Base-by-base conservation (phyloP, 2,329 filamentous ascomycete species). In the Scolecobasidium constrictum region DNA sequence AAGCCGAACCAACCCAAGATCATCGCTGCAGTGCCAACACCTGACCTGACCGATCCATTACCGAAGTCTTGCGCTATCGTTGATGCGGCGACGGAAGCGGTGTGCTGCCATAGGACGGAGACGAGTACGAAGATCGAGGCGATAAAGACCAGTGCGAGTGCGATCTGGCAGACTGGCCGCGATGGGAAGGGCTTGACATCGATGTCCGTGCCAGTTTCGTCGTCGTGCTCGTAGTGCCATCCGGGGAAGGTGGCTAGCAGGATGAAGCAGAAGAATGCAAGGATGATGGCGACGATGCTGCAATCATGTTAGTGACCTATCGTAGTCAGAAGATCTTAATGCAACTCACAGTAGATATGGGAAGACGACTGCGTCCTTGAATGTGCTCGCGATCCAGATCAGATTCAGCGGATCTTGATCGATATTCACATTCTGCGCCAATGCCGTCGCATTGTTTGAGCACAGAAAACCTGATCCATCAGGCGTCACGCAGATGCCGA, bases 281-380 rank as follows among this genome's bases (percentile, higher is more conserved):
- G 87, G 61, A 98, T 85, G 58, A 96, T 88, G 57, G 92, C 92
- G 57, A 98, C 88, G 69, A 98, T 98, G 50, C 86, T 92, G 52
- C 20, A 48, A 48, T 41, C 40, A 37, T 36, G 48, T 40, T 33
- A 4, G 40, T 3, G 19, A 19, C 21, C 35, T 35, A 22, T 31
- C 12, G 22, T 4, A 12, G 15, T 22, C 12, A 20, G 5, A 20
- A 22, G 34, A 22, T 12, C n/a, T n/a, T n/a, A n/a, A n/a, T n/a
- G 18, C 7, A n/a, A 22, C 84, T 70, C 63, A 92, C 83, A 98
- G 81, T 16, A 98, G 69, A 58, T 96, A 98, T 7, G 92, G 92
- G 60, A 98, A 98, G 35, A 98, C 90, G 60, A 98, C 92, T 66
- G 88, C 90, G 63, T 96, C 87, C 64, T 96, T 96, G 69, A 98